Conservation (phyloP, 140 eudicot species). For the Bidens hawaiensis region DNA sequence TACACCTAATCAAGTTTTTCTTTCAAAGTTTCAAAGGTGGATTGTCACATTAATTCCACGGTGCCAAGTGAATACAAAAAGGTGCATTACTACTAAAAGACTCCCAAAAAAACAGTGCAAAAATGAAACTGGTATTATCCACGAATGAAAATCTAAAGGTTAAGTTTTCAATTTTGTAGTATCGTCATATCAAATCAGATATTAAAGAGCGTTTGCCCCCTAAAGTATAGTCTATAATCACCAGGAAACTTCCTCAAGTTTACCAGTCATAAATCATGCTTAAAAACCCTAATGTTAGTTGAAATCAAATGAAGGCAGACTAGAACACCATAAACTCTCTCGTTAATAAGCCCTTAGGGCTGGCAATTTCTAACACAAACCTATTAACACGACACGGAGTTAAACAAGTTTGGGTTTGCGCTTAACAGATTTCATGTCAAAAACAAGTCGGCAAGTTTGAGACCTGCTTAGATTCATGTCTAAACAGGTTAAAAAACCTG, state of each 20-base stretch:
- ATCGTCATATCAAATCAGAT: neutral
- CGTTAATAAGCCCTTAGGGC: neutral
- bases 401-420: no score
- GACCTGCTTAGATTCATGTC: no score
- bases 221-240: neutral
- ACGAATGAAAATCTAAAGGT: neutral
- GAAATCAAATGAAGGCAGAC: neutral
- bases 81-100: neutral
- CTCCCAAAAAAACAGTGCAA: neutral
- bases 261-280: neutral
- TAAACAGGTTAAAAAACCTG: no score
- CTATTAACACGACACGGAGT: no score
- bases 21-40: neutral
- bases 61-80: neutral
- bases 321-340: neutral
- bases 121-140: neutral
- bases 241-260: neutral
- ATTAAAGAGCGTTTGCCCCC: neutral
- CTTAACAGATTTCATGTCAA: no score
- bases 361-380: no score
- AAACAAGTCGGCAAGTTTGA: no score
- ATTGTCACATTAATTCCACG: neutral
- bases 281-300: neutral
- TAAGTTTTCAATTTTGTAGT: no score
- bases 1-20: neutral